Evolutionary conservation across 2,329 filamentous ascomycete genomes (phyloP), one percentile per base, ranked within the genome.

Genomic region (Botrytis squamosa): DNA sequence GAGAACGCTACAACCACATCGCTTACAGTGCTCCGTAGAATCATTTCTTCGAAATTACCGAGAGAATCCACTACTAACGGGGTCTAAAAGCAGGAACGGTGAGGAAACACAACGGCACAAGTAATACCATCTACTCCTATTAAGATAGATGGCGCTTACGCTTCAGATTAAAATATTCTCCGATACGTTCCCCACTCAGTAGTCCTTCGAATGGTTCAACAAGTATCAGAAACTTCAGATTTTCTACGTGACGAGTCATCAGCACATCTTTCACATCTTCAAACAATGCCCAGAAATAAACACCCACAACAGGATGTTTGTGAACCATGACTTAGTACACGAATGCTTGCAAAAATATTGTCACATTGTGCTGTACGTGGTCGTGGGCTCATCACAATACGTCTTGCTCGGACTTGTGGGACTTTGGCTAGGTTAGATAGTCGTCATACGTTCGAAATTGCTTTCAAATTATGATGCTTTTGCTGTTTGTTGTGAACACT

Each of bases 111-210:
- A 60, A 44, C 65, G 25, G 49, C 49, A 57, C 66, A 68, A 57
- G 36, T 29, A 57, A 68, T 42, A 7, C 9, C 36, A 68, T 68
- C 18, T 42, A 36, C 46, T 68, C 36, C 46, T 67, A 38, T 49
- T 57, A 25, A 60, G 52, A 18, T 62, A 38, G 63, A 72, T 68
- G 29, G 71, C 71, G 63, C 71, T 68, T 69, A 49, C 69, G 71
- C 57, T 62, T 68, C 71, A 72, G 70, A 72, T 69, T 72, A 60
- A 72, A 72, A 72, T 72, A 68, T 68, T 69, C 63, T 72, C 52
- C 63, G 71, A 68, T 60, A 59, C 33, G 49, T 49, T 68, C 36
- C 33, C 71, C 71, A 72, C 71, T 72, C 52, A 46, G 10, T 44
- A 52, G 44, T 36, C 64, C 60, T 60, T 68, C 49, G 4, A 55